These are phyloP conservation scores for Coemansia sp. DNA, from an alignment of 192 early-diverging fungal species.

Conservation along the genomic window DNA sequence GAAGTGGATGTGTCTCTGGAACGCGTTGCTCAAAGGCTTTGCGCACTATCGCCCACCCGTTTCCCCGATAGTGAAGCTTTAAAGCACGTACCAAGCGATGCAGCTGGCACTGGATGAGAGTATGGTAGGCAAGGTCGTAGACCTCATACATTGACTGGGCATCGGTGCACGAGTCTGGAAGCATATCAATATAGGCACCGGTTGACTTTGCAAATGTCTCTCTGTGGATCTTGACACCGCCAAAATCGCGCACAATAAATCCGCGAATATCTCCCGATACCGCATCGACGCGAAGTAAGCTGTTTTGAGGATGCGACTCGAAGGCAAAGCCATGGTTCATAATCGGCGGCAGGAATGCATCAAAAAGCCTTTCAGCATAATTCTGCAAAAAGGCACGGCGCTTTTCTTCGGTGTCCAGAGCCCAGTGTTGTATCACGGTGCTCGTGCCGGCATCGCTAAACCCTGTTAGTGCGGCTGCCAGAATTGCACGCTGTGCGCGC, in stretches of 20 bases:
- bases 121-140: constrained; percentile 63
- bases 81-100: constrained; percentile 63
- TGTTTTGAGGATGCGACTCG: constrained; percentile 67
- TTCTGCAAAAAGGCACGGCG: constrained; percentile 49
- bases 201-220: constrained; percentile 51
- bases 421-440: constrained; percentile 51
- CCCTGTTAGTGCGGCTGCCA: constrained; percentile 60
- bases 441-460: constrained; percentile 43
- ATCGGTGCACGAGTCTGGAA: constrained; percentile 59
- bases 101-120: constrained; percentile 60
- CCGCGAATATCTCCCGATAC: constrained; percentile 55
- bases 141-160: constrained; percentile 55
- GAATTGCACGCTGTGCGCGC: constrained; percentile 50
- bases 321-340: constrained; percentile 65
- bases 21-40: constrained; percentile 51
- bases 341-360: constrained; percentile 62
- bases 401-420: constrained; percentile 47
- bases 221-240: constrained; percentile 63
- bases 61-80: constrained; percentile 58
- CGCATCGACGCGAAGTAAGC: constrained; percentile 56
- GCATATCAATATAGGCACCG: constrained; percentile 54
- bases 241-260: constrained; percentile 69
- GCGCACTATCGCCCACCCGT: constrained; percentile 62
- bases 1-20: constrained; percentile 49
- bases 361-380: constrained; percentile 54